phyloP scores from a whole-genome alignment of 148 eudicot species.

The Vaccinium darrowii region DNA sequence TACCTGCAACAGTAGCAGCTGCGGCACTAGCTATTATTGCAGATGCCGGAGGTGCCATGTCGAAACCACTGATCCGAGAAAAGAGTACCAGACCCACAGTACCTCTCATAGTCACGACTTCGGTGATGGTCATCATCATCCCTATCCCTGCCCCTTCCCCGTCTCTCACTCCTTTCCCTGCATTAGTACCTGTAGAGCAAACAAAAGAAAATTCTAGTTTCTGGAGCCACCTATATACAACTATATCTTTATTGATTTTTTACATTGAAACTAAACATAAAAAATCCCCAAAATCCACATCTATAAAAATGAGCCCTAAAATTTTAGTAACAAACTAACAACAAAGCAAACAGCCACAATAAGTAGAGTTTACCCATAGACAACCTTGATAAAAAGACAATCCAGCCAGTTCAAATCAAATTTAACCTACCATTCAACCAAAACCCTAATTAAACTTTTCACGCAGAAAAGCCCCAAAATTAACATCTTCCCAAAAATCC shows the following conservation, averaged over 20 bases:
- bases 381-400: too few species aligned
- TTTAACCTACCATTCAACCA: not conserved
- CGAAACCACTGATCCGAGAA: conserved; percentile 71
- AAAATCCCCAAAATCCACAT: not conserved
- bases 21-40: conserved; percentile 67
- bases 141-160: conserved; percentile 69
- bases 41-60: conserved; percentile 97
- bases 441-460: not conserved
- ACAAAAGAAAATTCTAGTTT: not conserved
- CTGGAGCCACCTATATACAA: not conserved
- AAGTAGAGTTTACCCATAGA: not conserved
- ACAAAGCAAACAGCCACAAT: conserved; percentile 11
- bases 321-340: not conserved
- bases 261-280: not conserved
- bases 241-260: not conserved
- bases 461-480: conserved; percentile 2
- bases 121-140: conserved; percentile 57
- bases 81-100: not conserved
- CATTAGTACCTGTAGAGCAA: too few species aligned
- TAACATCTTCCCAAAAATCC: not conserved
- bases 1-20: conserved; percentile 67
- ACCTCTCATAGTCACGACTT: conserved; percentile 71
- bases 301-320: not conserved
- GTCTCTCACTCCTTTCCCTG: conserved; percentile 64
- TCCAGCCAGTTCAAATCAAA: too few species aligned